phyloP scores from a whole-genome alignment of 495 filamentous ascomycete genomes.

The Tuber aestivum region DNA sequence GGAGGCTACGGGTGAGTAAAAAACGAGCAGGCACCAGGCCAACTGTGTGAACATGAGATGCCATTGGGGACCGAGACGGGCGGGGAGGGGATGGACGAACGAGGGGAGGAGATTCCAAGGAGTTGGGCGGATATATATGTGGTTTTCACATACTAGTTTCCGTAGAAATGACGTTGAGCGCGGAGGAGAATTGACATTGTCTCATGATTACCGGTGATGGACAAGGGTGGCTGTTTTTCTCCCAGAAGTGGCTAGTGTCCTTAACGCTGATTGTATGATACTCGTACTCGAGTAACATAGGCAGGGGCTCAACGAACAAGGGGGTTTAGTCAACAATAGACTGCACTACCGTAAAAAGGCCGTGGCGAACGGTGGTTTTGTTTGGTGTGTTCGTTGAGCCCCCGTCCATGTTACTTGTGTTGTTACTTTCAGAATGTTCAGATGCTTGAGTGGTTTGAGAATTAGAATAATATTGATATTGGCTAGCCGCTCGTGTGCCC shows the following conservation, averaged over 20 bases:
- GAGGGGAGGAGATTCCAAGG: not conserved
- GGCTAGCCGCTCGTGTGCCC: no score
- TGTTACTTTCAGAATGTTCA: no score
- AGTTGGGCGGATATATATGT: not conserved
- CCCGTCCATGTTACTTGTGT: no score
- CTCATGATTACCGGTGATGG: not conserved
- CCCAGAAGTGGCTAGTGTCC: not conserved
- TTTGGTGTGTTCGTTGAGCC: no score
- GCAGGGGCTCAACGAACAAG: no score
- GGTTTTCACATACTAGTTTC: not conserved
- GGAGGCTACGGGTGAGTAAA: conserved; percentile 45
- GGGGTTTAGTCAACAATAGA: no score
- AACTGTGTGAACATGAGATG: not conserved
- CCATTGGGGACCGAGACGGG: not conserved
- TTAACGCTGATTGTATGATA: not conserved
- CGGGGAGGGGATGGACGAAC: no score
- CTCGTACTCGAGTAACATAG: no score
- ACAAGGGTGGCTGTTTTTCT: not conserved
- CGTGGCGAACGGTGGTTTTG: no score
- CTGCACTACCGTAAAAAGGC: no score
- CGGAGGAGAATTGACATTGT: not conserved
- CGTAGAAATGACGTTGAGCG: not conserved
- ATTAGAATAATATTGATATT: no score
- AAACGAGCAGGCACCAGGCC: conserved; percentile 40
- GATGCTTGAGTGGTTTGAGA: no score